Evolutionary conservation across 768 basidiomycete genomes (phyloP).

Genomic region (Cystobasidium onofrii): DNA sequence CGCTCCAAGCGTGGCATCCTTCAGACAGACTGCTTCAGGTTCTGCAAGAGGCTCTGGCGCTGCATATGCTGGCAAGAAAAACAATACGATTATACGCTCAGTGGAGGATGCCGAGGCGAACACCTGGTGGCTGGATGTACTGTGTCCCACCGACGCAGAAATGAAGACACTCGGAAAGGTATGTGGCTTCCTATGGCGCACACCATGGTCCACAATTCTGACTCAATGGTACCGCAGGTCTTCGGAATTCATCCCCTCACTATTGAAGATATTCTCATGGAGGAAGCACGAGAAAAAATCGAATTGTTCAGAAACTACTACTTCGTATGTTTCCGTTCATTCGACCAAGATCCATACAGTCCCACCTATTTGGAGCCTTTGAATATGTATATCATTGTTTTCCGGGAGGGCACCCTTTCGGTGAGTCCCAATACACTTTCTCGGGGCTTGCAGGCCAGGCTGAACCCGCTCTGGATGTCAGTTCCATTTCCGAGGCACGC

Average conservation of each 20-base stretch:
- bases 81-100: slow-evolving; percentile 30
- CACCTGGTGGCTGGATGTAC: slow-evolving; percentile 97
- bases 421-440: slow-evolving; percentile 51
- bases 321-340: slow-evolving; percentile 95
- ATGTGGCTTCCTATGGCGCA: slow-evolving; percentile 33
- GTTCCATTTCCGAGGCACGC: slow-evolving; percentile 96
- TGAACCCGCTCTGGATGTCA: slow-evolving; percentile 43
- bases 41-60: background rate
- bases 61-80: background rate
- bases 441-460: background rate
- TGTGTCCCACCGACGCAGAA: slow-evolving; percentile 90
- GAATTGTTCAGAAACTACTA: slow-evolving; percentile 98
- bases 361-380: slow-evolving; percentile 94
- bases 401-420: slow-evolving; percentile 89
- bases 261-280: slow-evolving; percentile 98
- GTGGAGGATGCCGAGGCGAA: slow-evolving; percentile 58
- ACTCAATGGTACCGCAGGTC: slow-evolving; percentile 53
- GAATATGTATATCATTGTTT: slow-evolving; percentile 99
- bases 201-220: background rate
- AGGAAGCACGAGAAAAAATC: slow-evolving; percentile 98
- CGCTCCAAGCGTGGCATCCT: slow-evolving; percentile 16
- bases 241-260: slow-evolving; percentile 96
- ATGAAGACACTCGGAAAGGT: slow-evolving; percentile 96
- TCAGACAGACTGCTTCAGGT: background rate
- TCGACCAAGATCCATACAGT: slow-evolving; percentile 96